phyloP scores from a whole-genome alignment of 2,329 filamentous ascomycete genomes.

The Epichloe festucae region DNA sequence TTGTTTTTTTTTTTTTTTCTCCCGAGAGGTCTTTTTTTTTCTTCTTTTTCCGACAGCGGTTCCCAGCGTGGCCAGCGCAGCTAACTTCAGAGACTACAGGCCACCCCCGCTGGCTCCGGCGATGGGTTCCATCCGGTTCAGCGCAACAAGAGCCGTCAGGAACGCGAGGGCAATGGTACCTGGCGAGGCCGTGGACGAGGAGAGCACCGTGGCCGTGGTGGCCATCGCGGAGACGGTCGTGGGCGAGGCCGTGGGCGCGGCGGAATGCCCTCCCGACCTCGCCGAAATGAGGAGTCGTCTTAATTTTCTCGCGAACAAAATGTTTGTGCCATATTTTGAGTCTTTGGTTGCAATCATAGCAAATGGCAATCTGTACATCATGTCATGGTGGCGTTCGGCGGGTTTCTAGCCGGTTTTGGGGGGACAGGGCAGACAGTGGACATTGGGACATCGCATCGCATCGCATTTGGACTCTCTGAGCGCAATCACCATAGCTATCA shows the following conservation, averaged over 20 bases:
- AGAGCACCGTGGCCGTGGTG: slow-evolving; percentile 38
- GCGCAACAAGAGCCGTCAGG: slow-evolving; percentile 43
- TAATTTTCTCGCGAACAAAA: not conserved
- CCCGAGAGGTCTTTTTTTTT: not conserved
- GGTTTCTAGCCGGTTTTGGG: slow-evolving; percentile 13
- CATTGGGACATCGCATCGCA: slow-evolving; percentile 7
- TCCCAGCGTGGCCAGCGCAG: not conserved
- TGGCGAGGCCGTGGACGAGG: slow-evolving; percentile 33
- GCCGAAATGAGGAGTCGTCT: slow-evolving; percentile 25
- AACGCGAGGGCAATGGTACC: slow-evolving; percentile 33
- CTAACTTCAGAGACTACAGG: slow-evolving; percentile 15
- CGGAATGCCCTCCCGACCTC: slow-evolving; percentile 20
- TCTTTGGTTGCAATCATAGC: not conserved
- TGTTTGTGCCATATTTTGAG: not conserved
- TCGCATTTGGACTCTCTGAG: slow-evolving; percentile 13
- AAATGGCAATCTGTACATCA: slow-evolving; percentile 22
- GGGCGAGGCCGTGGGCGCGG: slow-evolving; percentile 28
- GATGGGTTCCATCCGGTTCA: slow-evolving; percentile 66
- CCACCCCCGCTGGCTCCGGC: slow-evolving; percentile 28
- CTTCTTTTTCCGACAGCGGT: not conserved
- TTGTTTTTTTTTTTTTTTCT: not conserved
- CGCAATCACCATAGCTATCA: not conserved
- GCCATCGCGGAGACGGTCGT: slow-evolving; percentile 34
- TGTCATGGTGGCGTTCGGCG: slow-evolving; percentile 27
- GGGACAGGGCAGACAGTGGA: slow-evolving; percentile 11